Percentiles rank a stretch among this genome's conserved stretches.
Conservation (phyloP, 768 basidiomycete genomes). For the Lepiota venenata region DNA sequence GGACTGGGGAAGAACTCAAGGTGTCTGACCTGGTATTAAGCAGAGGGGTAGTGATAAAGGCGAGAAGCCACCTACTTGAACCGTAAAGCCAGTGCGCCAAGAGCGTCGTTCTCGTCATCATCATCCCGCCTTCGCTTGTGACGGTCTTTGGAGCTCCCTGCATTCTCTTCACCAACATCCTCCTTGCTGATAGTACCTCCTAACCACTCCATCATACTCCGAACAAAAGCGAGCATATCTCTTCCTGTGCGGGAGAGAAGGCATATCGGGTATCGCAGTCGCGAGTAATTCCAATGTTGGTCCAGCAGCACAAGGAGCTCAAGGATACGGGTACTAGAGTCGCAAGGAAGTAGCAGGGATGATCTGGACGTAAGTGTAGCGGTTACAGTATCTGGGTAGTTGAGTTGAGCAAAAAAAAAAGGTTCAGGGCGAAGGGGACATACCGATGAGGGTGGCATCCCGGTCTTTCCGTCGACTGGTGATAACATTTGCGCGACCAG, state of each 20-base stretch:
- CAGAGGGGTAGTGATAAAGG: not conserved
- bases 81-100: conserved; percentile 82
- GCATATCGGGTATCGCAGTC: conserved; percentile 84
- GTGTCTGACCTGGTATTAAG: conserved; percentile 47
- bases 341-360: conserved; percentile 88
- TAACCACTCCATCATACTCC: conserved; percentile 99
- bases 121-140: conserved; percentile 59
- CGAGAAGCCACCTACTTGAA: conserved; percentile 64
- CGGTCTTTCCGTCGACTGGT: conserved; percentile 89
- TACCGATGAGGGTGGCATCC: conserved; percentile 85
- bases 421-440: conserved; percentile 9
- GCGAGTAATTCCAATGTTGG: conserved; percentile 94
- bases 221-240: conserved; percentile 91
- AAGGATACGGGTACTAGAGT: conserved; percentile 90
- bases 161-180: conserved; percentile 80
- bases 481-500: conserved; percentile 76
- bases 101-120: conserved; percentile 75
- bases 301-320: conserved; percentile 95
- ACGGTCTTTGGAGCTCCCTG: conserved; percentile 45
- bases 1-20: conserved; percentile 91
- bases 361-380: conserved; percentile 77
- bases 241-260: conserved; percentile 87
- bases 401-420: conserved; percentile 7
- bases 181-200: conserved; percentile 94
- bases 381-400: conserved; percentile 74